phyloP scores from a whole-genome alignment of 1,139 yeast genomes.

The Neolecta irregularis region DNA sequence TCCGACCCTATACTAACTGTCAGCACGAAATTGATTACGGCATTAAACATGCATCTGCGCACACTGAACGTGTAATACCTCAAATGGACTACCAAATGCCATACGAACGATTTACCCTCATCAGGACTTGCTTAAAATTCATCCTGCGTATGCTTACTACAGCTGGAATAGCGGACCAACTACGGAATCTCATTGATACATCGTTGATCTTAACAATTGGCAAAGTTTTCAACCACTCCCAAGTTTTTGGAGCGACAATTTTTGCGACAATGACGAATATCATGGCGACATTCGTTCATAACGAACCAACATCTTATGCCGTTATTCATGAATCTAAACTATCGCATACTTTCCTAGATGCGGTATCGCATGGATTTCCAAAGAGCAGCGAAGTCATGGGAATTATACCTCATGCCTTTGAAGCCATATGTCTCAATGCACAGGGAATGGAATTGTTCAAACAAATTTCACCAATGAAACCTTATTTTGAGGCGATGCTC shows the following conservation, averaged over 20 bases:
- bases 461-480: constrained; percentile 33
- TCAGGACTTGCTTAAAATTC: constrained; percentile 37
- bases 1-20: no score
- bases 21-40: constrained; percentile 37
- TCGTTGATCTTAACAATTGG: constrained; percentile 51
- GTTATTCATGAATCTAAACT: constrained; percentile 68
- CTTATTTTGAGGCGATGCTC: constrained; percentile 39
- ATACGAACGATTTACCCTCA: constrained; percentile 43
- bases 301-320: constrained; percentile 80
- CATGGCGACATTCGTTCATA: constrained; percentile 61
- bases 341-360: constrained; percentile 45
- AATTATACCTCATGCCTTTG: constrained; percentile 60
- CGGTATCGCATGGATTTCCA: constrained; percentile 36
- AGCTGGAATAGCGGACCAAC: constrained; percentile 61
- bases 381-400: constrained; percentile 41
- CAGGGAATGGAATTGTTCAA: constrained; percentile 51
- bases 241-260: constrained; percentile 54
- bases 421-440: constrained; percentile 67
- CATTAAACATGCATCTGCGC: constrained; percentile 33
- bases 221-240: constrained; percentile 41
- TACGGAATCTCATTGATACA: constrained; percentile 75
- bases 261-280: constrained; percentile 47
- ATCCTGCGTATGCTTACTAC: constrained; percentile 50
- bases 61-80: constrained; percentile 20
- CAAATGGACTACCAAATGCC: constrained; percentile 45